Evolutionary conservation across 1,284 basidiomycete species (phyloP).

Genomic region (Austroboletus novae-zelandiae): DNA sequence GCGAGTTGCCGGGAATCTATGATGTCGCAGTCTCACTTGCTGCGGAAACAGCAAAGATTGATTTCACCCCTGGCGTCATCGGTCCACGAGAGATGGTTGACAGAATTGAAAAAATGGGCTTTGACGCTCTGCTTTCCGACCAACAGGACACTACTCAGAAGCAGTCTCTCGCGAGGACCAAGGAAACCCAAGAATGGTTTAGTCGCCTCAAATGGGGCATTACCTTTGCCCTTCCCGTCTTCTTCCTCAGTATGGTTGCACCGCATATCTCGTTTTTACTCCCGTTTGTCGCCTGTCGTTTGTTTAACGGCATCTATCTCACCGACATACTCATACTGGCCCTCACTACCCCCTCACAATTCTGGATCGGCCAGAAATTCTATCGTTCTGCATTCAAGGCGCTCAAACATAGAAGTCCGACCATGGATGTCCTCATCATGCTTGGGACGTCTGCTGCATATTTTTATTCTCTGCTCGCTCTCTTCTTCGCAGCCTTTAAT

Average conservation of each 20-base stretch:
- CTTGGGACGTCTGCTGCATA: conserved; percentile 95
- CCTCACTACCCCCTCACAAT: conserved; percentile 93
- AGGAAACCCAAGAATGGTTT: conserved; percentile 91
- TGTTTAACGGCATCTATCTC: conserved; percentile 73
- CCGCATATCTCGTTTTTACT: conserved; percentile 67
- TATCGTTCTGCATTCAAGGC: conserved; percentile 91
- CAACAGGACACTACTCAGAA: conserved; percentile 85
- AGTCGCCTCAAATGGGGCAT: conserved; percentile 76
- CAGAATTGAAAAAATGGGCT: conserved; percentile 84
- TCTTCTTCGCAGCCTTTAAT: conserved; percentile 70
- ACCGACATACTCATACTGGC: conserved; percentile 79
- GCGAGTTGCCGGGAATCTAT: conserved; percentile 72
- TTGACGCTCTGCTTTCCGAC: conserved; percentile 86
- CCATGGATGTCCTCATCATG: conserved; percentile 97
- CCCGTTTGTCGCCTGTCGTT: conserved; percentile 44
- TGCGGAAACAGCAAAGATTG: conserved; percentile 72
- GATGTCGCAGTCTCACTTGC: conserved; percentile 71
- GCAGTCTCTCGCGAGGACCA: conserved; percentile 85
- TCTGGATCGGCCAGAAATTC: conserved; percentile 88
- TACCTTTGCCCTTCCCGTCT: conserved; percentile 88
- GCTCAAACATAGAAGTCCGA: conserved; percentile 85
- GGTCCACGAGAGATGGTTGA: conserved; percentile 86
- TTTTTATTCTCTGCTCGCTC: conserved; percentile 77
- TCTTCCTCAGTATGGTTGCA: conserved; percentile 88
- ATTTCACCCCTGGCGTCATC: conserved; percentile 74